Evolutionary conservation across 179 eudicot genomes (phyloP).

Genomic region (Silene vulgaris): DNA sequence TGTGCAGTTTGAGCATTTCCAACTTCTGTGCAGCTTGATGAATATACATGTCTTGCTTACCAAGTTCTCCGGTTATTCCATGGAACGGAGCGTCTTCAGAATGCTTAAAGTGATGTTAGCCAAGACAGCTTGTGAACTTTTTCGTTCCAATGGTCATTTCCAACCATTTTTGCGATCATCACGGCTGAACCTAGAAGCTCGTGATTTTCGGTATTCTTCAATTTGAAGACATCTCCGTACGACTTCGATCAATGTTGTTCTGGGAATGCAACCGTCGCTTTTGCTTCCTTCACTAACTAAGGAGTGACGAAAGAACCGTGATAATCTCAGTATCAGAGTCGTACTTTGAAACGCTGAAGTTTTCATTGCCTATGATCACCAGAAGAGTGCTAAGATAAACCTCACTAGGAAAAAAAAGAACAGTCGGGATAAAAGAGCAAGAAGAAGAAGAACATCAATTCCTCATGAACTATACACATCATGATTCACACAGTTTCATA

Average conservation of each 20-base stretch:
- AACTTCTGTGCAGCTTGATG: constrained; percentile 48
- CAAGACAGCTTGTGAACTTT: constrained; percentile 51
- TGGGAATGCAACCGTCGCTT: constrained; percentile 31
- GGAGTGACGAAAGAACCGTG: constrained; percentile 46
- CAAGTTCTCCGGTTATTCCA: constrained; percentile 24
- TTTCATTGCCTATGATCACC: constrained; percentile 31
- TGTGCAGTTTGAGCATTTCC: constrained; percentile 34
- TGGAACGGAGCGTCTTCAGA: constrained; percentile 20
- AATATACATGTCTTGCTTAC: constrained; percentile 38
- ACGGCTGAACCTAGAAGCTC: constrained; percentile 50
- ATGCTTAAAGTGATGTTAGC: constrained; percentile 26
- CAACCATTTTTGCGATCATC: constrained; percentile 42
- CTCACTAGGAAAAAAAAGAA: not conserved
- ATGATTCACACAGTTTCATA: not conserved
- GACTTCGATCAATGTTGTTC: constrained; percentile 38
- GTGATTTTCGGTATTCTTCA: constrained; percentile 41
- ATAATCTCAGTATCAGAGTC: constrained; percentile 34
- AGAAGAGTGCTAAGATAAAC: constrained; percentile 15
- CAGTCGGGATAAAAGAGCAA: not conserved
- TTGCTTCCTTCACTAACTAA: constrained; percentile 38
- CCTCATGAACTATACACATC: not conserved
- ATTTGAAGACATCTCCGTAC: constrained; percentile 50
- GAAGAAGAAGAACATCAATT: not conserved
- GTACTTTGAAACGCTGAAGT: constrained; percentile 30
- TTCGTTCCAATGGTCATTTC: constrained; percentile 34